Evolutionary conservation across 306 rosid genomes (phyloP).

Genomic region (Cicer chorassanicum): DNA sequence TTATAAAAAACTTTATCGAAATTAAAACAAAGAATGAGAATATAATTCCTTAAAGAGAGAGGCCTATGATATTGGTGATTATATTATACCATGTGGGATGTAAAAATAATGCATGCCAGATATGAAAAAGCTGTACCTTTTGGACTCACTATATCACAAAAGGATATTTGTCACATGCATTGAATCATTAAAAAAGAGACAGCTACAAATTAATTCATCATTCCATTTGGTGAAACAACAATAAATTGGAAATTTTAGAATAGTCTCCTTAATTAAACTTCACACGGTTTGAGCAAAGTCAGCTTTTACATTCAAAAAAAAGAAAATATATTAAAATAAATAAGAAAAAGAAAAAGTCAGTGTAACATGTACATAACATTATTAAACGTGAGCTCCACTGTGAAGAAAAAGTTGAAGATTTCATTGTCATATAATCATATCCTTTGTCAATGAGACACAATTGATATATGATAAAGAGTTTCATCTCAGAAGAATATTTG

Average conservation of each 20-base stretch:
- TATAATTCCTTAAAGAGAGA: too few species aligned
- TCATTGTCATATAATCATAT: too few species aligned
- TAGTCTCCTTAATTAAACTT: background rate
- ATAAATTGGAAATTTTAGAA: too few species aligned
- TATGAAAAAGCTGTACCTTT: constrained; percentile 18
- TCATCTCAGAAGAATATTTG: too few species aligned
- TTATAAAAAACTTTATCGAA: too few species aligned
- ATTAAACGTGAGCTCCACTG: constrained; percentile 38
- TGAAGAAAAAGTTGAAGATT: background rate
- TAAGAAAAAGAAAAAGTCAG: background rate
- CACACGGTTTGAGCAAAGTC: constrained; percentile 46
- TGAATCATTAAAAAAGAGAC: constrained; percentile 40
- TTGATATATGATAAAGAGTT: too few species aligned
- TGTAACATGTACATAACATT: constrained; percentile 1
- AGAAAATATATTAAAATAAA: background rate
- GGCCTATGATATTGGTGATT: background rate
- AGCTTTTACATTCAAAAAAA: constrained; percentile 25
- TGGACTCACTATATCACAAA: constrained; percentile 1
- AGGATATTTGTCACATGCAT: constrained; percentile 31
- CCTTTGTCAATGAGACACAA: too few species aligned
- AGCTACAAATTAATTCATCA: constrained; percentile 20
- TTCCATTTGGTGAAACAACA: constrained; percentile 44
- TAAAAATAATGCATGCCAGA: constrained; percentile 10
- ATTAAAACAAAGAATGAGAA: too few species aligned
- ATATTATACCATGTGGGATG: constrained; percentile 26